Percentiles rank a stretch among this genome's conserved stretches.
Conservation (phyloP, 1,139 yeast species). For the Casaregolazyma lundiana region DNA sequence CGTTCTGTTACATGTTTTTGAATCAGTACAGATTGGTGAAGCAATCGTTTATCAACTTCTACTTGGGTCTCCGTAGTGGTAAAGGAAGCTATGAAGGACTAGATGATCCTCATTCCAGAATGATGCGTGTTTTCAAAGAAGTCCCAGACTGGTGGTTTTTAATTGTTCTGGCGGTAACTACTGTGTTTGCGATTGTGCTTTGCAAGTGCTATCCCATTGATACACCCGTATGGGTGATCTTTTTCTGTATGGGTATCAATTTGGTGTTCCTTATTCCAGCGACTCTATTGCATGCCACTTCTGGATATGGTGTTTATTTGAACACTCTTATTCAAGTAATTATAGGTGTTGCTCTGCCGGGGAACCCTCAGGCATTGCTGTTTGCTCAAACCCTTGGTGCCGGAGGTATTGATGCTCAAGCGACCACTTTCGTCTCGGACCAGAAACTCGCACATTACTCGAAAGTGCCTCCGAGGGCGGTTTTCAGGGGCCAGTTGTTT, state of each 20-base stretch:
- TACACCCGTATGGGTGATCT: conserved; percentile 48
- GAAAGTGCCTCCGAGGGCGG: conserved; percentile 55
- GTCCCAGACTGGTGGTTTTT: conserved; percentile 61
- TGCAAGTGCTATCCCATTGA: conserved; percentile 40
- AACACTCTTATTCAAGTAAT: conserved; percentile 53
- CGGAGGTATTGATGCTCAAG: conserved; percentile 56
- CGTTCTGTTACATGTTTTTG: conserved; percentile 48
- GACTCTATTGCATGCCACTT: conserved; percentile 44
- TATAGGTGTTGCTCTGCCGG: conserved; percentile 60
- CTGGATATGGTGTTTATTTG: conserved; percentile 50
- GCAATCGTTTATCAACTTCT: conserved; percentile 8
- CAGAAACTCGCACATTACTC: conserved; percentile 59
- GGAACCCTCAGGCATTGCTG: conserved; percentile 57
- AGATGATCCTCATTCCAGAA: conserved; percentile 43
- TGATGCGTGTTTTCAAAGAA: conserved; percentile 52
- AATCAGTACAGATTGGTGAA: conserved; percentile 13
- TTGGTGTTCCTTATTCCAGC: conserved; percentile 50
- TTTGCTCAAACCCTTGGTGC: conserved; percentile 56
- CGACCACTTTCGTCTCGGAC: conserved; percentile 51
- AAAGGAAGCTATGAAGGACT: conserved; percentile 40
- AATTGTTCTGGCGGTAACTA: conserved; percentile 40
- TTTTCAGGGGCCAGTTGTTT: conserved; percentile 53
- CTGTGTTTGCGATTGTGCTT: conserved; percentile 45
- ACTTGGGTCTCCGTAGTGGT: neutral
- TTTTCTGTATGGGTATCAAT: conserved; percentile 51